Base-by-base conservation (phyloP, 306 rosid species). In the Elaeagnus macrophylla region DNA sequence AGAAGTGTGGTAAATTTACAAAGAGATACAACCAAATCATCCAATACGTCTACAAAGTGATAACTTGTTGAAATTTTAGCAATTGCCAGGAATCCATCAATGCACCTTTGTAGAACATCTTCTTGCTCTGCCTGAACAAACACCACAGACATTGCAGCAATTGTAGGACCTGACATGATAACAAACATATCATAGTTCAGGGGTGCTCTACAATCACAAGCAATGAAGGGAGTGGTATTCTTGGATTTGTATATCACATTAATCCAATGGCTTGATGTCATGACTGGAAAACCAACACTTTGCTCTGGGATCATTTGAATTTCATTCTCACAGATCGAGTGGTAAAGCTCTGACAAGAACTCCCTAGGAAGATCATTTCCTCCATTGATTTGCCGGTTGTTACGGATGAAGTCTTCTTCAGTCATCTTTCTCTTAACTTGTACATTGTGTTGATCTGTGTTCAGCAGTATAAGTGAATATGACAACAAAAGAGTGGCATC, bases 391-490 rank as follows among this genome's bases (percentile, higher is more conserved):
- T 77, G 95, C 76, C 99, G 73, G 69, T 82, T 84, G 66, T 91
- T 91, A 69, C 89, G 67, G 57, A 91, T 87, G 71, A 91, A 91
- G 66, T 87, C 96, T 60, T 87, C 99, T 75, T 91, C 96, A 6
- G 99, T 87, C 99, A 91, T 91, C 80, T 91, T 91, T 74, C 84
- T 91, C 81, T 87, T 91, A 46, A 91, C 99, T 67, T 91, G 99
- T 48, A 78, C 85, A 72, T 91, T 91, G 74, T 91, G 99, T 79
- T 76, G 99, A 70, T 91, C 99, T 67, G 99, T 91, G 60, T 91
- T 91, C 12, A 91, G 99, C 93, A 91, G 67, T 72, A 91, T 91
- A 75, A 91, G 68, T 2, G 99, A 84, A 70, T 91, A 91, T 36
- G 99, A 87, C 52, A 91, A 73, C 53, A 91, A 71, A 52, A 91